Conservation (phyloP, 139 green algal species). For the Coccomyxa sp. region DNA sequence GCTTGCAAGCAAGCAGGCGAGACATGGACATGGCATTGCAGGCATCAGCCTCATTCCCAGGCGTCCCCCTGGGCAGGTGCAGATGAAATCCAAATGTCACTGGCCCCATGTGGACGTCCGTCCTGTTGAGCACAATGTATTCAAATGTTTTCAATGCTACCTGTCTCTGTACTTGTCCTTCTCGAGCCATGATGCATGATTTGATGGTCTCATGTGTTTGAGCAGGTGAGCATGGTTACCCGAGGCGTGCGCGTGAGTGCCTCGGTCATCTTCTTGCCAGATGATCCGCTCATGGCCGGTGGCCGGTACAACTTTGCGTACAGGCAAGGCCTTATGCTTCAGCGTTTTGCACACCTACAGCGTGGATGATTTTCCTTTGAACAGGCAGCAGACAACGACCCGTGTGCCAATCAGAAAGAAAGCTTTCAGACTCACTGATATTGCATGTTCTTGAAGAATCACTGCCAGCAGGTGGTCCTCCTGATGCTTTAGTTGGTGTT, state of each 20-base stretch:
- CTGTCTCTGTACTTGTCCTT: too few relatives aligned
- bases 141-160: too few relatives aligned
- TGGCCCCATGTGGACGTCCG: too few relatives aligned
- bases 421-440: background rate
- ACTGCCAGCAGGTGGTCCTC: background rate
- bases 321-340: conserved; percentile 7
- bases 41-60: too few relatives aligned
- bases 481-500: background rate
- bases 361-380: background rate
- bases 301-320: conserved; percentile 54
- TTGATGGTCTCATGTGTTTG: too few relatives aligned
- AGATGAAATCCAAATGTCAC: too few relatives aligned
- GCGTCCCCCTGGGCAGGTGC: too few relatives aligned
- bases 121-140: too few relatives aligned
- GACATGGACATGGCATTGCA: too few relatives aligned
- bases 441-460: background rate
- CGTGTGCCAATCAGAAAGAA: background rate
- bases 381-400: background rate
- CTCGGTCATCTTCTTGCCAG: conserved; percentile 39
- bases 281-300: background rate
- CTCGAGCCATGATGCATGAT: too few relatives aligned
- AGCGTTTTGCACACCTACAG: background rate
- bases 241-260: conserved; percentile 45
- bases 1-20: too few relatives aligned
- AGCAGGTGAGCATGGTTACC: conserved; percentile 36